Percentiles rank a stretch among this genome's conserved stretches.
Conservation (phyloP, 1,284 basidiomycete species). For the Boletus semigastroideus region DNA sequence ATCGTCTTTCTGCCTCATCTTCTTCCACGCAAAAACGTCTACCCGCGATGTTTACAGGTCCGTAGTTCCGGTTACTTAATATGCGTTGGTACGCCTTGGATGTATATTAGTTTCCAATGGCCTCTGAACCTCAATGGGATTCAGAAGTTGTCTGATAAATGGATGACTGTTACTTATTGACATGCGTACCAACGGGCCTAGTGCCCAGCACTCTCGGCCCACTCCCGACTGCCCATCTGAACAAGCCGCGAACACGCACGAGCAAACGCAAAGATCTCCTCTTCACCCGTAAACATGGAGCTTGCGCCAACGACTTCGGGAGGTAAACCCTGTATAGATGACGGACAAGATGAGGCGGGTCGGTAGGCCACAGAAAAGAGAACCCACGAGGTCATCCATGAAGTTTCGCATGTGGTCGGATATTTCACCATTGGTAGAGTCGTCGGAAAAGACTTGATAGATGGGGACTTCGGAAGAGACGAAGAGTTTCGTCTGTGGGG, state of each 20-base stretch:
- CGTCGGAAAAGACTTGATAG: constrained; percentile 82
- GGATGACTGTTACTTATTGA: neutral
- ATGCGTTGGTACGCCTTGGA: constrained; percentile 23
- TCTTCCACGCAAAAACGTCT: neutral
- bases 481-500: constrained; percentile 78
- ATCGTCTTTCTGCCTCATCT: neutral
- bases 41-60: constrained; percentile 3
- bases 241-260: constrained; percentile 88
- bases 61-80: constrained; percentile 13
- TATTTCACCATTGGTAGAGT: constrained; percentile 46
- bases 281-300: constrained; percentile 90
- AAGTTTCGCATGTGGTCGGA: constrained; percentile 84
- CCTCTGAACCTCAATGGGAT: constrained; percentile 8
- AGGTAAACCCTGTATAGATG: constrained; percentile 62
- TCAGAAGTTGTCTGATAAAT: neutral
- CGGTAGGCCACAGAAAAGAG: neutral
- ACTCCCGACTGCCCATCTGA: constrained; percentile 88
- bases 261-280: constrained; percentile 94
- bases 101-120: constrained; percentile 28
- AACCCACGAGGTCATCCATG: constrained; percentile 82
- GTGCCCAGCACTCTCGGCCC: constrained; percentile 67
- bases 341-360: neutral
- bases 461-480: constrained; percentile 90
- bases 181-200: neutral
- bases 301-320: constrained; percentile 73